Evolutionary conservation across 176 grass and related monocot genomes (phyloP).

Genomic region (Carex myosuroides): DNA sequence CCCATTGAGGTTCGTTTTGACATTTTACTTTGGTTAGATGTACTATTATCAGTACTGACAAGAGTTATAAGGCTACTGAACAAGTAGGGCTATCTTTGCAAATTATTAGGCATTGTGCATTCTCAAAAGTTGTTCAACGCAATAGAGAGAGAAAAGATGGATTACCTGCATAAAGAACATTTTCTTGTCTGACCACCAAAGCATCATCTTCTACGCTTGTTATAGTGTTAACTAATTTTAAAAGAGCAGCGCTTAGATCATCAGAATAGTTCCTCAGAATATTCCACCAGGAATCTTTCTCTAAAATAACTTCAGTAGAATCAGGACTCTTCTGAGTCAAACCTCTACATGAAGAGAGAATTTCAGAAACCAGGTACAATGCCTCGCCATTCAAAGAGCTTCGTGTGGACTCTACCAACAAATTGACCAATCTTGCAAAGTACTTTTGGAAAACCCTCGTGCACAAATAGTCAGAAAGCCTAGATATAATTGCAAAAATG

Average conservation of each 20-base stretch:
- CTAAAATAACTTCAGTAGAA: constrained; percentile 36
- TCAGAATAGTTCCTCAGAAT: constrained; percentile 45
- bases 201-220: constrained; percentile 12
- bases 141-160: constrained; percentile 14
- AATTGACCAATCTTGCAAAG: constrained; percentile 63
- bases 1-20: not conserved
- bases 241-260: constrained; percentile 35
- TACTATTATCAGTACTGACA: not conserved
- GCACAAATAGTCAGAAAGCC: constrained; percentile 60
- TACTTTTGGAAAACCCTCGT: constrained; percentile 73
- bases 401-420: constrained; percentile 35
- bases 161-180: constrained; percentile 49
- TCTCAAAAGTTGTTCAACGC: not conserved
- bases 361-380: constrained; percentile 77
- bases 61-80: not conserved
- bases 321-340: constrained; percentile 40
- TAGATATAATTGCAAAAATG: constrained; percentile 53
- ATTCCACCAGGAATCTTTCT: constrained; percentile 53
- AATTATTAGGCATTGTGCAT: not conserved
- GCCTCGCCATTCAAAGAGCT: constrained; percentile 48
- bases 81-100: not conserved
- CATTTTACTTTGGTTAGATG: not conserved
- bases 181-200: constrained; percentile 33
- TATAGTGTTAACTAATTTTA: constrained; percentile 28
- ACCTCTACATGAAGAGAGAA: constrained; percentile 75